Percentiles rank a stretch among this genome's conserved stretches.
Evolutionary conservation across 805 yeast species (phyloP).

Genomic region (Yarrowia hollandica): DNA sequence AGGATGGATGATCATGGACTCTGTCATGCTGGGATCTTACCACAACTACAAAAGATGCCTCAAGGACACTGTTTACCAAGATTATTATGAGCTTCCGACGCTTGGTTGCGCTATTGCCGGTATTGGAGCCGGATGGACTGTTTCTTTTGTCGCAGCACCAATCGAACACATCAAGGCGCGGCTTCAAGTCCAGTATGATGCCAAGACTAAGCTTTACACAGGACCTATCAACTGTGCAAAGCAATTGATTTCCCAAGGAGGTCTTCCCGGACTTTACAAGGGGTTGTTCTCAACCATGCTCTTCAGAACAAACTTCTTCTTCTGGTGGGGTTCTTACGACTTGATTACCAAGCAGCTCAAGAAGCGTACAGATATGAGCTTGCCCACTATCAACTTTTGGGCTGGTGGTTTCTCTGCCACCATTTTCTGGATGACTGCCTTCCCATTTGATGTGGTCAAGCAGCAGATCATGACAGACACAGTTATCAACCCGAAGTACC

Average conservation of each 20-base stretch:
- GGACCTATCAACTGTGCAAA: conserved; percentile 77
- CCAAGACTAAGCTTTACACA: conserved; percentile 59
- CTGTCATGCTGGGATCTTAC: conserved; percentile 83
- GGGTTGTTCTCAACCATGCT: conserved; percentile 85
- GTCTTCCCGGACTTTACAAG: conserved; percentile 69
- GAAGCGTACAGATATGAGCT: conserved; percentile 61
- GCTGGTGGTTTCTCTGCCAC: conserved; percentile 83
- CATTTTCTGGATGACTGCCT: conserved; percentile 83
- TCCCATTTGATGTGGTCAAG: conserved; percentile 85
- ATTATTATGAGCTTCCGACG: conserved; percentile 66
- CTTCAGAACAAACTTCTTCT: conserved; percentile 80
- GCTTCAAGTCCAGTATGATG: conserved; percentile 86
- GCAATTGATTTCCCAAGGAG: conserved; percentile 49
- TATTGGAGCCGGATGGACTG: conserved; percentile 80
- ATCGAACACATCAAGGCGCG: conserved; percentile 87
- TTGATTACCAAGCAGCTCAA: conserved; percentile 68
- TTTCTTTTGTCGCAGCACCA: conserved; percentile 93
- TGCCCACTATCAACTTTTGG: conserved; percentile 81
- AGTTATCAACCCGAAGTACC: conserved; percentile 68
- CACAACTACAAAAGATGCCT: conserved; percentile 72
- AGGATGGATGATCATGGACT: conserved; percentile 94
- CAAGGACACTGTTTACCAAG: conserved; percentile 60
- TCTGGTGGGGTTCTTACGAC: conserved; percentile 95
- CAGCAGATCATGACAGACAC: conserved; percentile 81
- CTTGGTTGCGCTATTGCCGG: conserved; percentile 78